Base-by-base conservation (phyloP, 2,329 filamentous ascomycete species). In the Penicillium brasilianum region DNA sequence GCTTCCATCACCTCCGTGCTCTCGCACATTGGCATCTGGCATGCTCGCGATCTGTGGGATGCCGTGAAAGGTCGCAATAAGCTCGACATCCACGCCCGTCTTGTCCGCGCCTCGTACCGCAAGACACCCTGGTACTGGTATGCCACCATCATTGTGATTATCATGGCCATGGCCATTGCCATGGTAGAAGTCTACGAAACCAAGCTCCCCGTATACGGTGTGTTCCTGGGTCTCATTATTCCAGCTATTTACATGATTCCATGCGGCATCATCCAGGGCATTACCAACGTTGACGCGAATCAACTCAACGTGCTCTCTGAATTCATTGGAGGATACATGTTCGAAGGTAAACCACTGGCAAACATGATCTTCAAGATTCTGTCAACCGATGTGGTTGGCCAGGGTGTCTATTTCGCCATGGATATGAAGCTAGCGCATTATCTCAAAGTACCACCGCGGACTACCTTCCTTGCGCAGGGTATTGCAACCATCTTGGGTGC, bases 1-100 rank as follows among this genome's bases (percentile, higher is more conserved):
- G 88, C 88, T 6, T 84, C 86, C 9, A 84, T 89, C 34, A 81
- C 85, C 1, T 82, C 86, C 10, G 84, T 74, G 0, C 66, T 75
- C 13, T 66, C 69, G 1, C 74, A 76, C 48, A 70, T 72, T 14
- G 68, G 61, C 2, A 49, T 76, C 14, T 75, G 68, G 67, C 71
- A 76, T 32, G 50, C 65, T 11, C 63, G 64, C 1, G 73, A 76
- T n/a, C 66, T 76, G 44, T 68, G 68, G 66, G 66, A 64, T 10
- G 69, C 70, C 0, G 57, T 72, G 4, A 69, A 67, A 48, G 71
- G 70, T 16, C 68, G 68, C 3, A 85, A 74, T 34, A 73, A 80
- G 55, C 67, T 73, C 11, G 79, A 81, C 46, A 74, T 81, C 39
- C 79, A 81, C 48, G 74, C 76, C 1, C 70, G 78, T 9, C 72